Percentiles rank a stretch among this genome's conserved stretches.
Evolutionary conservation across 441 rosid species (phyloP).

Genomic region (Gossypium gossypioides): DNA sequence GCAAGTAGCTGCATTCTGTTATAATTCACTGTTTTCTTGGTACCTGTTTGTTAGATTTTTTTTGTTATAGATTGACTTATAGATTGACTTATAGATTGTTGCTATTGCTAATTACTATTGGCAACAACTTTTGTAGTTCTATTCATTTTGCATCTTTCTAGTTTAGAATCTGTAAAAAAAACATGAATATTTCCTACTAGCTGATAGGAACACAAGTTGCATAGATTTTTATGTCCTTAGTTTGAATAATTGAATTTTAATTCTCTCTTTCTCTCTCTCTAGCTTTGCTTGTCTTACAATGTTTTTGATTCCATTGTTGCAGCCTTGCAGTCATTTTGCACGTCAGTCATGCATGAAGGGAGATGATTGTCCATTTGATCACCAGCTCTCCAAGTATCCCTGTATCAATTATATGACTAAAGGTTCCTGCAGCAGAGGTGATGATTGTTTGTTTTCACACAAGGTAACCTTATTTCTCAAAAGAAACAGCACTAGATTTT

Average conservation of each 20-base stretch:
- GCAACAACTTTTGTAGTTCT: not conserved
- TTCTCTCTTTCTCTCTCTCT: not conserved
- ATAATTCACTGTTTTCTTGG: not conserved
- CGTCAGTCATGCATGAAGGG: slow-evolving; percentile 85
- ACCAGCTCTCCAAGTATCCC: slow-evolving; percentile 73
- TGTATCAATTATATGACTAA: slow-evolving; percentile 43
- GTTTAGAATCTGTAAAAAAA: not conserved
- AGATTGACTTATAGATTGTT: not conserved
- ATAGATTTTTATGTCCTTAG: not conserved
- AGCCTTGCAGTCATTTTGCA: slow-evolving; percentile 89
- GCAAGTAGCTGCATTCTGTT: slow-evolving; percentile 12
- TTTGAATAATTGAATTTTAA: not conserved
- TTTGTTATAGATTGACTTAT: not conserved
- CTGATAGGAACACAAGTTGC: not conserved
- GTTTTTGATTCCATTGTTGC: slow-evolving; percentile 26
- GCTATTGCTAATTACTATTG: not conserved
- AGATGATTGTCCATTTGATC: slow-evolving; percentile 82
- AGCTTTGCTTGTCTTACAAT: not conserved
- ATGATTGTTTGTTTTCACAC: slow-evolving; percentile 72
- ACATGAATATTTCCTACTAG: not conserved
- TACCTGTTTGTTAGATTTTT: not conserved
- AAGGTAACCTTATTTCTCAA: slow-evolving; percentile 31
- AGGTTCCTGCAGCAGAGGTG: slow-evolving; percentile 67
- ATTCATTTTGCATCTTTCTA: not conserved
- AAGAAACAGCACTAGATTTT: not conserved